Conservation (phyloP, 2,329 filamentous ascomycete species). For the Apiospora koreana region DNA sequence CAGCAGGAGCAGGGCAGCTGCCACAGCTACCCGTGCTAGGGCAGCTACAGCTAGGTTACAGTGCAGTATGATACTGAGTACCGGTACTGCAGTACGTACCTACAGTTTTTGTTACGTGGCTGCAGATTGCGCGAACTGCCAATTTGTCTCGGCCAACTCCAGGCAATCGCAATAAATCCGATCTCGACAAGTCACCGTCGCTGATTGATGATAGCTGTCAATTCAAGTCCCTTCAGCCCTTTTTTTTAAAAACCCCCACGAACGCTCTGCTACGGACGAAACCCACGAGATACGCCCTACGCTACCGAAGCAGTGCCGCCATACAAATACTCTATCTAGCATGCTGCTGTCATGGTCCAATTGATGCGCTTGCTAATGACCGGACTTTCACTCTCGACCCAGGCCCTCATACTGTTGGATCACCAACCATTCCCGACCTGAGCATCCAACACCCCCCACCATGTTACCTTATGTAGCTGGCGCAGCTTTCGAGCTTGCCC, state of each 20-base stretch:
- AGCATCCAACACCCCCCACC: constrained; percentile 17
- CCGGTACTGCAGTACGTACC: not conserved
- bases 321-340: not conserved
- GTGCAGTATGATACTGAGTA: no score
- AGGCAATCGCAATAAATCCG: not conserved
- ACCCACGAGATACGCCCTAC: not conserved
- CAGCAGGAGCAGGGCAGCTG: not conserved
- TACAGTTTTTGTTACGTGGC: not conserved
- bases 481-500: constrained; percentile 40
- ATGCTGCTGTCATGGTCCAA: constrained; percentile 12
- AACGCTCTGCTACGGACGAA: not conserved
- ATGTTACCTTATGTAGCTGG: constrained; percentile 39
- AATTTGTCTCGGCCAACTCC: not conserved
- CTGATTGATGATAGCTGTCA: not conserved
- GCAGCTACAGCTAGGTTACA: not conserved
- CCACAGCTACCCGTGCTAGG: not conserved
- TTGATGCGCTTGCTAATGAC: constrained; percentile 9
- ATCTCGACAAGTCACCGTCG: constrained; percentile 2
- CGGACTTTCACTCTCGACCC: not conserved
- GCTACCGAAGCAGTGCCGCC: not conserved
- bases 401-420: not conserved
- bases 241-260: not conserved
- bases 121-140: not conserved
- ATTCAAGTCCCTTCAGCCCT: not conserved
- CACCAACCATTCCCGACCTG: constrained; percentile 6